Percentiles rank a stretch among this genome's conserved stretches.
These are phyloP conservation scores for Hemileccinum impolitum DNA, from an alignment of 768 basidiomycete species.

Conservation along the genomic window DNA sequence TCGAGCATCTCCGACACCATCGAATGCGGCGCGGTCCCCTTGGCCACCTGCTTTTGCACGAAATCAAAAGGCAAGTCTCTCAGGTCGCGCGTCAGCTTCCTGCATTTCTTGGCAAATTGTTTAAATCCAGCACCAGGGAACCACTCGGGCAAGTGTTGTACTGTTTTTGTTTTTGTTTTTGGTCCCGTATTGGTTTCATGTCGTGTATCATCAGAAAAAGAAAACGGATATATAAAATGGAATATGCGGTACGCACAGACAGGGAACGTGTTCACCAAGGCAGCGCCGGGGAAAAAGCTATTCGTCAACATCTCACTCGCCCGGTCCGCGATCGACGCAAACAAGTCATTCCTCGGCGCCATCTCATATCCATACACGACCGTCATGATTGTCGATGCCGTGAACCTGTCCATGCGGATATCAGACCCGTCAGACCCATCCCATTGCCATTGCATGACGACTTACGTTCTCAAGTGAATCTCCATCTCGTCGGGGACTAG, in stretches of 20 bases:
- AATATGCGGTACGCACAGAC: constrained; percentile 21
- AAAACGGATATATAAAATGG: too few species aligned
- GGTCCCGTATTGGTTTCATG: too few species aligned
- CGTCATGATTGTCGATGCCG: constrained; percentile 31
- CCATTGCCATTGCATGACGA: too few species aligned
- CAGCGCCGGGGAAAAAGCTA: constrained; percentile 30
- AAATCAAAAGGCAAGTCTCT: constrained; percentile 16
- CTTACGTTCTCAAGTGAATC: constrained; percentile 21
- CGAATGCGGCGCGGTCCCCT: constrained; percentile 15
- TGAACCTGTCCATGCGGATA: constrained; percentile 15
- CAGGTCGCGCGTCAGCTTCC: constrained; percentile 16
- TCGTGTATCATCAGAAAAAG: background rate
- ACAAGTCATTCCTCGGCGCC: constrained; percentile 27
- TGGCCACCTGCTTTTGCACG: constrained; percentile 19
- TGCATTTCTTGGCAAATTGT: constrained; percentile 14
- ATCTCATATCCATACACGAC: constrained; percentile 36
- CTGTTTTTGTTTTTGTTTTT: background rate
- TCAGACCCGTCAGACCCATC: background rate
- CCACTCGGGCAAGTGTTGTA: constrained; percentile 30
- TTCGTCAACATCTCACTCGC: constrained; percentile 30
- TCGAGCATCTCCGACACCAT: constrained; percentile 24
- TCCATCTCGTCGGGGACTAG: constrained; percentile 26
- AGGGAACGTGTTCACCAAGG: constrained; percentile 31
- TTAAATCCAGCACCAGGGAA: constrained; percentile 31
- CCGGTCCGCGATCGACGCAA: constrained; percentile 30